A percentile compares a stretch with the other conserved stretches of the same genome.
phyloP scores from a whole-genome alignment of 202 grass and related monocot genomes.

The Saccharum hybrid region DNA sequence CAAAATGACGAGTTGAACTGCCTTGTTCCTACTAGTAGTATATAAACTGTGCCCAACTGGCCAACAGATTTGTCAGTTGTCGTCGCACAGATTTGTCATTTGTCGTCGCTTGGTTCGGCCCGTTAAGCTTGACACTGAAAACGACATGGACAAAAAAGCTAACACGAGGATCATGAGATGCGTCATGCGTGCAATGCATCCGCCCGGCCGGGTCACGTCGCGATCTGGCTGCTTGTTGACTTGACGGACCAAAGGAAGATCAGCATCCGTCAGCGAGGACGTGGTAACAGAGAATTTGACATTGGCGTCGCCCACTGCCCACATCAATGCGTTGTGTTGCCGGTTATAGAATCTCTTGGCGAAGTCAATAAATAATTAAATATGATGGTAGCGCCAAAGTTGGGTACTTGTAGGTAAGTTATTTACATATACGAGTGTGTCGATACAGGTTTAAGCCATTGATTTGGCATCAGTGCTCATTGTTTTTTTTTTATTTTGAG shows the following conservation, averaged over 20 bases:
- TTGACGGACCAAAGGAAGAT: neutral
- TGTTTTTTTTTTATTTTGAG: neutral
- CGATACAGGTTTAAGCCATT: neutral
- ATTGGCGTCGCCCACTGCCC: neutral
- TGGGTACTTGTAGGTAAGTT: neutral
- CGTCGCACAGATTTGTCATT: too few species aligned
- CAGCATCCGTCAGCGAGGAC: neutral
- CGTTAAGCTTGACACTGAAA: neutral
- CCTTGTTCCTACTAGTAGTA: too few species aligned
- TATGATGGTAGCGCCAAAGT: neutral
- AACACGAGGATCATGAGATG: constrained; percentile 5
- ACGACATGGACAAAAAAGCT: neutral
- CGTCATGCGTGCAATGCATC: neutral
- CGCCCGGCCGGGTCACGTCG: too few species aligned
- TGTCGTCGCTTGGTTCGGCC: neutral
- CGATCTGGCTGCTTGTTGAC: neutral
- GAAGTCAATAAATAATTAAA: neutral
- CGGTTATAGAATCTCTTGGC: neutral
- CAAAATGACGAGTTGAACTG: neutral
- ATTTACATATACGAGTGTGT: neutral
- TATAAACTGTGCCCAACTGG: too few species aligned
- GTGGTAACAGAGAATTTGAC: neutral
- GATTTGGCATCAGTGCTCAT: neutral
- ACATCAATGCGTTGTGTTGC: neutral
- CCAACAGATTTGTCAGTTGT: too few species aligned